These are phyloP conservation scores for Coemansia sp. DNA, from an alignment of 192 early-diverging fungal genomes.

Conservation along the genomic window DNA sequence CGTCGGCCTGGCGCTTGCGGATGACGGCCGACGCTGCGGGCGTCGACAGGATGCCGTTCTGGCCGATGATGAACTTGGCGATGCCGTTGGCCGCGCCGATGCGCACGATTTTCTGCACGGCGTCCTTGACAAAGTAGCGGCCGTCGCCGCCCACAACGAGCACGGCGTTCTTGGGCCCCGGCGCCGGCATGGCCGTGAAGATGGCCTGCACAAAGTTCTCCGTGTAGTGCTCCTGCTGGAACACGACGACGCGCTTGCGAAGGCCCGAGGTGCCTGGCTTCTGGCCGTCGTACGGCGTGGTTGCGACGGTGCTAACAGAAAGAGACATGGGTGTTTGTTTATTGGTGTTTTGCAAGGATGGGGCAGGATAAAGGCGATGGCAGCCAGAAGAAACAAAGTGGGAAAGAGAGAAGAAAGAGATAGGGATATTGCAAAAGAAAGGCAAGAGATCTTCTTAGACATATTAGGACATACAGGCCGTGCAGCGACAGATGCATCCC, in stretches of 20 bases:
- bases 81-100: slow-evolving; percentile 86
- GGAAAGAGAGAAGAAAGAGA: background rate
- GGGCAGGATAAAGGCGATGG: no score
- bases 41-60: slow-evolving; percentile 90
- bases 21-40: slow-evolving; percentile 94
- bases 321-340: background rate
- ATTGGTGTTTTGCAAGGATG: no score
- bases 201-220: slow-evolving; percentile 96
- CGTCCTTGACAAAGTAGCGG: slow-evolving; percentile 81
- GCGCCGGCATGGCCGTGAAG: slow-evolving; percentile 74
- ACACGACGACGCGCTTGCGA: slow-evolving; percentile 92
- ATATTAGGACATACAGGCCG: no score
- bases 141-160: slow-evolving; percentile 97
- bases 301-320: slow-evolving; percentile 56
- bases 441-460: no score
- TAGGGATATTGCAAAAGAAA: background rate
- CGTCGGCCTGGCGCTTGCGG: slow-evolving; percentile 80
- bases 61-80: slow-evolving; percentile 82
- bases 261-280: slow-evolving; percentile 97
- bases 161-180: slow-evolving; percentile 70
- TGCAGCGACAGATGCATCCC: no score
- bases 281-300: slow-evolving; percentile 83
- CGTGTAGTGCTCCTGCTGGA: slow-evolving; percentile 92
- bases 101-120: slow-evolving; percentile 82
- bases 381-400: background rate